Conservation (phyloP, 805 yeast genomes). For the Yarrowia deformans region DNA sequence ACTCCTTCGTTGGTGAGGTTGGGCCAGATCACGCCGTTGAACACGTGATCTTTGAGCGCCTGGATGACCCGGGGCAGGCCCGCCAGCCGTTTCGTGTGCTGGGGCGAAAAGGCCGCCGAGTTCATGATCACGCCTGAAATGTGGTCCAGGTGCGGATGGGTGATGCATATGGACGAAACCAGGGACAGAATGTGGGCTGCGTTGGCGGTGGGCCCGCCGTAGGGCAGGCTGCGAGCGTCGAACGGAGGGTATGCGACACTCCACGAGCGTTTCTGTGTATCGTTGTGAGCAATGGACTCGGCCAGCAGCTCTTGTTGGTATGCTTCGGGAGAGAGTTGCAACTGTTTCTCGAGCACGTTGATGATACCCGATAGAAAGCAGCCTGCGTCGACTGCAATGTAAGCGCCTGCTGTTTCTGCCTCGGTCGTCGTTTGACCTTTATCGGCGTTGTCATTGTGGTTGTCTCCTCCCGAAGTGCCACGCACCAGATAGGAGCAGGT, state of each 20-base stretch:
- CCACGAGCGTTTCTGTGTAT: background rate
- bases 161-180: conserved; percentile 53
- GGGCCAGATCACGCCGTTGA: conserved; percentile 86
- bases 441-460: conserved; percentile 40
- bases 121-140: conserved; percentile 71
- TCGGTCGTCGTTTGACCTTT: background rate
- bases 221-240: conserved; percentile 11
- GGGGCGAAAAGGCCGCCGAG: conserved; percentile 61
- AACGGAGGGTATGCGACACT: conserved; percentile 27
- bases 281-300: conserved; percentile 19
- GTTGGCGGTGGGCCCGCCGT: conserved; percentile 15
- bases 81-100: conserved; percentile 55
- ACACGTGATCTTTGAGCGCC: conserved; percentile 62
- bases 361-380: conserved; percentile 66
- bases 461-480: conserved; percentile 41
- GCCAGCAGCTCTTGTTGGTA: conserved; percentile 10
- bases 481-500: conserved; percentile 76
- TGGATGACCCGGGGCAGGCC: conserved; percentile 63
- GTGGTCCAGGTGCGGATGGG: conserved; percentile 90
- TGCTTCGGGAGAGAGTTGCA: background rate
- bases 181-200: conserved; percentile 29
- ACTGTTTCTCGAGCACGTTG: conserved; percentile 50
- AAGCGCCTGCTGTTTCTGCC: conserved; percentile 40
- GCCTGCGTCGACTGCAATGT: conserved; percentile 81
- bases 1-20: conserved; percentile 55